Conservation (phyloP, 306 rosid species). For the Pyrus pyrifolia region DNA sequence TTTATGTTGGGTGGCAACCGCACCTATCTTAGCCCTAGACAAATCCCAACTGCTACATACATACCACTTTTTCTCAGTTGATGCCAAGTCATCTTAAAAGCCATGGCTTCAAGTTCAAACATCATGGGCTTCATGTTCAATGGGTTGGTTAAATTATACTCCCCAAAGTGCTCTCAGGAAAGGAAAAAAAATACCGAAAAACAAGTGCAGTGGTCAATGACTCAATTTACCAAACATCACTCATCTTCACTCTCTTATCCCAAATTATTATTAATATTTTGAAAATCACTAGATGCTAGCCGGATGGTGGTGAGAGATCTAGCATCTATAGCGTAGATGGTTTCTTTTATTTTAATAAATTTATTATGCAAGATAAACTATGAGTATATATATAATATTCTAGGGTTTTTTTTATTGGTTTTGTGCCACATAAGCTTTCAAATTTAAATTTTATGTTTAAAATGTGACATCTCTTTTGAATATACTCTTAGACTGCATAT, state of each 20-base stretch:
- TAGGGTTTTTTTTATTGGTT: too few relatives aligned
- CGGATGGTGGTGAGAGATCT: too few relatives aligned
- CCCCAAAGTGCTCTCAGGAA: neutral
- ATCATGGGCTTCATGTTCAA: neutral
- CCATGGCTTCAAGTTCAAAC: neutral
- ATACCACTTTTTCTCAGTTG: neutral
- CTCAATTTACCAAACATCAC: neutral
- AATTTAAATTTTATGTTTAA: too few relatives aligned
- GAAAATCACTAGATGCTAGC: too few relatives aligned
- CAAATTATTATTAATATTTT: neutral
- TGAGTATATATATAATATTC: too few relatives aligned
- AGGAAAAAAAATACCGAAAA: neutral
- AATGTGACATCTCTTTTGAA: too few relatives aligned
- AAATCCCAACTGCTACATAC: constrained; percentile 9
- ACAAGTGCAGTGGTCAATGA: neutral
- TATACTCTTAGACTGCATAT: too few relatives aligned
- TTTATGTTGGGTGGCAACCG: neutral
- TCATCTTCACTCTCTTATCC: neutral
- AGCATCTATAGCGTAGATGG: too few relatives aligned
- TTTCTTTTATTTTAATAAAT: too few relatives aligned
- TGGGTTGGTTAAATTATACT: neutral
- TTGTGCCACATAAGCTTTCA: too few relatives aligned
- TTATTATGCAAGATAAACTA: too few relatives aligned
- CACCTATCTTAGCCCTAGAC: neutral
- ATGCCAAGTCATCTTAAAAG: neutral